These are phyloP conservation scores for Letharia lupina DNA, from an alignment of 495 filamentous ascomycete species.

Conservation along the genomic window DNA sequence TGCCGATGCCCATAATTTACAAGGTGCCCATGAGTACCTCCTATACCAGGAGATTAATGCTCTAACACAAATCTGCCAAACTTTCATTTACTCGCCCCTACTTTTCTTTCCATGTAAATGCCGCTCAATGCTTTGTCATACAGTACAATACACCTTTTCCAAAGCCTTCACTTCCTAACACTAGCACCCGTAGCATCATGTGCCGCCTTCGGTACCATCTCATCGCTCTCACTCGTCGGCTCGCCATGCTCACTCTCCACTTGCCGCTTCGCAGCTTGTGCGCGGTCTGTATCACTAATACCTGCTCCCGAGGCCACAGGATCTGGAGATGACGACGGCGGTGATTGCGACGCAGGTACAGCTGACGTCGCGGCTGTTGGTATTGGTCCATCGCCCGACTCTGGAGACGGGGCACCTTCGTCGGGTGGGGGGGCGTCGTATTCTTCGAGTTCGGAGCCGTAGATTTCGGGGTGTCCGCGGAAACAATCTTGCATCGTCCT, in stretches of 20 bases:
- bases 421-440: constrained; percentile 43
- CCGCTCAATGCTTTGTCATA: constrained; percentile 7
- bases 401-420: constrained; percentile 11
- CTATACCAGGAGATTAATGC: not conserved
- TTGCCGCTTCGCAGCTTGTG: constrained; percentile 22
- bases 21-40: too few species aligned
- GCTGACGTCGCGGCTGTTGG: constrained; percentile 5
- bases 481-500: constrained; percentile 98
- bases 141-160: constrained; percentile 1
- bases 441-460: constrained; percentile 81
- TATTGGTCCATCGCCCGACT: not conserved
- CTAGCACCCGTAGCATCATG: constrained; percentile 33
- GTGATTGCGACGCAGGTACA: not conserved
- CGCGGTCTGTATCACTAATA: constrained; percentile 5
- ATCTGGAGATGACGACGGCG: not conserved
- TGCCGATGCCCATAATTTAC: not conserved
- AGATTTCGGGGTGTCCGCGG: constrained; percentile 79
- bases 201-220: constrained; percentile 43
- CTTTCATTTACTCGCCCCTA: not conserved
- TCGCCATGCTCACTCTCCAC: constrained; percentile 21
- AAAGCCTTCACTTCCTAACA: not conserved
- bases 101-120: constrained; percentile 11
- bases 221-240: constrained; percentile 33
- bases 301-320: too few species aligned
- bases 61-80: too few species aligned